These are phyloP conservation scores for Sphagnurus paluster DNA, from an alignment of 1,284 basidiomycete genomes.

Conservation along the genomic window DNA sequence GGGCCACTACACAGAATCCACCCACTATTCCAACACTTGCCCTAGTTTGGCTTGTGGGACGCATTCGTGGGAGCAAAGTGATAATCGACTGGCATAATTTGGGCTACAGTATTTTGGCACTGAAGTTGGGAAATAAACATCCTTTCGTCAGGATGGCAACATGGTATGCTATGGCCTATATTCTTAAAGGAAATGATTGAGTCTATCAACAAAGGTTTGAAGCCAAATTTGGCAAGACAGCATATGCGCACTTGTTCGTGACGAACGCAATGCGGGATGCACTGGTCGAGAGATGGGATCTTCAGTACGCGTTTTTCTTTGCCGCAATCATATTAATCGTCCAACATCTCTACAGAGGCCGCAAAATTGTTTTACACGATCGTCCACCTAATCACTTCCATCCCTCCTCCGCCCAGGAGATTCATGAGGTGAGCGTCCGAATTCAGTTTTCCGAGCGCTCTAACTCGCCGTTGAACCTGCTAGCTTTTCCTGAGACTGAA, in stretches of 20 bases:
- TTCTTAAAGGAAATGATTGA: too few species aligned
- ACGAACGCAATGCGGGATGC: constrained; percentile 83
- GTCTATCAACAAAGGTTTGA: too few species aligned
- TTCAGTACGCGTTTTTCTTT: constrained; percentile 56
- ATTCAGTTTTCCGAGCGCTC: constrained; percentile 1
- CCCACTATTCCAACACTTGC: constrained; percentile 94
- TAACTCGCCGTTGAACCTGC: neutral
- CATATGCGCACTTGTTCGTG: constrained; percentile 93
- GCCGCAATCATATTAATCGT: constrained; percentile 2
- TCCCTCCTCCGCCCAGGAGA: constrained; percentile 64
- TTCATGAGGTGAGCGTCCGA: constrained; percentile 61
- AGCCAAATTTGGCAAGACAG: constrained; percentile 70
- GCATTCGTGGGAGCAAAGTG: constrained; percentile 74
- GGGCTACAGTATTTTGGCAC: constrained; percentile 89
- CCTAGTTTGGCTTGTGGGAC: constrained; percentile 76
- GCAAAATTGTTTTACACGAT: constrained; percentile 81
- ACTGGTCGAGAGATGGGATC: constrained; percentile 73
- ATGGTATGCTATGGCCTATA: constrained; percentile 48
- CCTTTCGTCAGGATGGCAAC: constrained; percentile 74
- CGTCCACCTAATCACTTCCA: constrained; percentile 85
- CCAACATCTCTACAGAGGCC: constrained; percentile 60
- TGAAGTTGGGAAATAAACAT: constrained; percentile 73
- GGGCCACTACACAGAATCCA: constrained; percentile 71
- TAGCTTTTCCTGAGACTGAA: constrained; percentile 35
- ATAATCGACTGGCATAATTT: constrained; percentile 99